Evolutionary conservation across 805 yeast genomes (phyloP), one percentile per base, ranked within the genome.

Genomic region (Candida tallmaniae): DNA sequence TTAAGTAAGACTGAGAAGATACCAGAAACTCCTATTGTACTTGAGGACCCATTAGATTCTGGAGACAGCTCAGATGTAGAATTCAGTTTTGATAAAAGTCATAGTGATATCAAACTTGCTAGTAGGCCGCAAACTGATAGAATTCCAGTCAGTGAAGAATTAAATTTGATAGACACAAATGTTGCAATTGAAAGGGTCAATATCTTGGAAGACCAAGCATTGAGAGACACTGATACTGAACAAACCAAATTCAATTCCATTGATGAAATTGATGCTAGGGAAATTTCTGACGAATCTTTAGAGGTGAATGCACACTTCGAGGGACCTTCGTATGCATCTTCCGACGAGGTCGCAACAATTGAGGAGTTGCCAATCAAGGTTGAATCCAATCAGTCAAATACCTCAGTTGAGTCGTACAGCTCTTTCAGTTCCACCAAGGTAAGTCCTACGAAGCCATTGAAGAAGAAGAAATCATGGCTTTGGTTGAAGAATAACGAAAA

Each of bases 381-480:
- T 12, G 32, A 29, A 15, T 39, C 46, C 2, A 34, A 11, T 17
- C 32, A 32, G 18, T 29, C 41, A 9, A 35, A 31, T 27, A 28
- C 32, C 19, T 37, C 47, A 3, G 17, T 31, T 13, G 29, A 30
- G n/a, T 38, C 46, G 2, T 15, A 29, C 11, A 25, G 9, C 11
- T 38, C 46, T 1, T 32, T 29, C 5, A 19, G 31, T 18, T 23
- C 36, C 28, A n/a, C 31, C 10, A 32, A 29, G 22, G 27, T 51
- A 46, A 45, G 48, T 41, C 41, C 42, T 12, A 28, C 34, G 8
- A 40, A 35, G 17, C 31, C 31, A 27, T 45, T 57, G 31, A 48
- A 54, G 34, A 60, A 58, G 49, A 66, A 62, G 48, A 62, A 62
- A 41, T 54, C 65, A 10, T 66, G 71, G 71, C 55, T 57, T 7